phyloP scores from a whole-genome alignment of 139 green algal species.

The Chlamydomonas sphaeroides region DNA sequence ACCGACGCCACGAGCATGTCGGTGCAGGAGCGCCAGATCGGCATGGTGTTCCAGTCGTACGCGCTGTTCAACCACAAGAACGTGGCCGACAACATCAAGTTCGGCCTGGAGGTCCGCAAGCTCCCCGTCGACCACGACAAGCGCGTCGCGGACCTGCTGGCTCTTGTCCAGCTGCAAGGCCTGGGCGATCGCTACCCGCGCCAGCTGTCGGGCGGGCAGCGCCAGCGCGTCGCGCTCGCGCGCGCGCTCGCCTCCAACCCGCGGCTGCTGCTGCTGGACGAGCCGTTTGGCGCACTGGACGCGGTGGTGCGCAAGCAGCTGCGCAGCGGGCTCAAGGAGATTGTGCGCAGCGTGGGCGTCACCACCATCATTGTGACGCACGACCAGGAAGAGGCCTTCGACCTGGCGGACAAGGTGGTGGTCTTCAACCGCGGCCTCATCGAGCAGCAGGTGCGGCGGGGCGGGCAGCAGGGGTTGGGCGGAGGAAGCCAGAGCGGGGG shows the following conservation, averaged over 20 bases:
- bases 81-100: constrained; percentile 90
- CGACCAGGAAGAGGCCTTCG: constrained; percentile 90
- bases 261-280: constrained; percentile 83
- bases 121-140: constrained; percentile 74
- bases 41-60: constrained; percentile 92
- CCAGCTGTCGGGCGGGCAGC: constrained; percentile 87
- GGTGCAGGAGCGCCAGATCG: constrained; percentile 73
- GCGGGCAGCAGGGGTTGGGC: no score
- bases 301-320: constrained; percentile 79
- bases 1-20: constrained; percentile 61
- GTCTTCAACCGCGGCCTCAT: constrained; percentile 67
- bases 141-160: constrained; percentile 81
- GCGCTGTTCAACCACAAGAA: constrained; percentile 95
- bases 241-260: constrained; percentile 86
- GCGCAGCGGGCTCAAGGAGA: constrained; percentile 70
- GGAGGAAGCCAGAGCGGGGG: no score
- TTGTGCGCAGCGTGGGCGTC: constrained; percentile 76
- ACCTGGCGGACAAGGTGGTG: constrained; percentile 79
- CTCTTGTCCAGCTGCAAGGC: constrained; percentile 80
- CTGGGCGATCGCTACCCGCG: constrained; percentile 75
- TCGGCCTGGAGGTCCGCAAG: constrained; percentile 82
- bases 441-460: no score
- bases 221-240: constrained; percentile 94
- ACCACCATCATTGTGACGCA: constrained; percentile 93
- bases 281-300: constrained; percentile 89